These are phyloP conservation scores for Aureobasidium sp. DNA, from an alignment of 2,329 filamentous ascomycete species.

Conservation along the genomic window DNA sequence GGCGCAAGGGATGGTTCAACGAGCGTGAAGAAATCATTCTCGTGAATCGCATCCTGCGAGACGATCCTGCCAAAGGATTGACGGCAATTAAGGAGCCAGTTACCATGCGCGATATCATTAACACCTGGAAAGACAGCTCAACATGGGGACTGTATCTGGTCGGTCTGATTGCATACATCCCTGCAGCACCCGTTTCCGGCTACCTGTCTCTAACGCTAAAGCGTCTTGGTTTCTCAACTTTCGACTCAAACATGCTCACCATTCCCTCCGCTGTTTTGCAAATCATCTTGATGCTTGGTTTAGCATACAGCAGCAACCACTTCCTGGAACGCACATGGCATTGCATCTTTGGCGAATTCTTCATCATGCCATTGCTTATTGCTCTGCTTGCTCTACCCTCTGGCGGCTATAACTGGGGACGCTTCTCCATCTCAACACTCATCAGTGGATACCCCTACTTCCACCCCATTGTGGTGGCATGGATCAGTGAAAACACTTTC, in stretches of 20 bases:
- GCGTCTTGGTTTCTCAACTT: slow-evolving; percentile 41
- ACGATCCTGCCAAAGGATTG: slow-evolving; percentile 16
- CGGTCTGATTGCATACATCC: slow-evolving; percentile 45
- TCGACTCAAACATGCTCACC: slow-evolving; percentile 16
- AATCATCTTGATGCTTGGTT: slow-evolving; percentile 47
- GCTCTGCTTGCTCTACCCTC: slow-evolving; percentile 43
- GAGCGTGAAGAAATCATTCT: slow-evolving; percentile 25
- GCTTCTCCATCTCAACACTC: slow-evolving; percentile 25
- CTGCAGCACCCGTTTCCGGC: slow-evolving; percentile 38
- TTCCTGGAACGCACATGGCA: slow-evolving; percentile 48
- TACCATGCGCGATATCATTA: slow-evolving; percentile 11
- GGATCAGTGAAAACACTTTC: slow-evolving; percentile 43
- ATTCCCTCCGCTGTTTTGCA: slow-evolving; percentile 15
- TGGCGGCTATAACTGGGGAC: slow-evolving; percentile 41
- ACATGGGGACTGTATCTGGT: slow-evolving; percentile 29
- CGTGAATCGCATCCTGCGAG: slow-evolving; percentile 18
- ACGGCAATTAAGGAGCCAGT: slow-evolving; percentile 3
- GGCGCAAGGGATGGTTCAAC: slow-evolving; percentile 21
- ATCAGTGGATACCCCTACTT: slow-evolving; percentile 40
- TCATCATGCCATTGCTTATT: slow-evolving; percentile 45
- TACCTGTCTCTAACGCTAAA: slow-evolving; percentile 54
- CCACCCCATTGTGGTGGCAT: slow-evolving; percentile 46
- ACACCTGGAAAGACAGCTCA: slow-evolving; percentile 6
- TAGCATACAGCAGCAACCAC: slow-evolving; percentile 47
- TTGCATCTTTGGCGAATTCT: slow-evolving; percentile 44